Base-by-base conservation (phyloP, 2,329 filamentous ascomycete species). In the Aspergillus quadricinctus region DNA sequence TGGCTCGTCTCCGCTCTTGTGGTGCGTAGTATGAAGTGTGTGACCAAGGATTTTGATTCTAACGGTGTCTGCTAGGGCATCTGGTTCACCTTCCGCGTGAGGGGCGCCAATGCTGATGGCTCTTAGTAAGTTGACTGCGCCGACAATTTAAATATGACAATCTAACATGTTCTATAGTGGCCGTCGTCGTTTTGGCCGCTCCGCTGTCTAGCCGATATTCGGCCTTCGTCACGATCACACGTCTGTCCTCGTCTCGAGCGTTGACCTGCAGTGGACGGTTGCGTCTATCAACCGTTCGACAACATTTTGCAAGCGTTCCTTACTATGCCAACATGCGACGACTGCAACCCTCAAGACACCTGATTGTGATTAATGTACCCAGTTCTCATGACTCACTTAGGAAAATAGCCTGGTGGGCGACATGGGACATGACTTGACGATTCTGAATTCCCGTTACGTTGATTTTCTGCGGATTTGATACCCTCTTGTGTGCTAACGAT, bases 1-100 rank as follows among this genome's bases (percentile, higher is more conserved):
- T 92, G 88, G 88, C 80, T 91, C 43, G 82, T 78, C 11, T 88
- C 85, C 49, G 81, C 80, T 17, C 66, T 88, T 21, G 67, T 89
- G 80, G 74, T 77, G 66, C 41, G 69, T 67, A 50, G 21, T 45
- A 52, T 53, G 23, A 37, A 9, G 4, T 14, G 25, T 7, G 4
- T 37, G 11, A 17, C 2, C 14, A 27, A 5, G 8, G 9, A 14
- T 28, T 11, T 25, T 10, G 21, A 48, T 55, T 41, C 58, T 68
- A 52, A 68, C 25, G 6, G n/a, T 19, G 9, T 23, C n/a, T 19
- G 17, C 11, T 40, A 71, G 69, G 69, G 70, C 14, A 61, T 72
- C n/a, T 72, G 69, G 67, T 72, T 72, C n/a, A 71, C 68, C 19
- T 70, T 69, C 65, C 69, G 70, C 23, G 60, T 64, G 11, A 57